phyloP scores from a whole-genome alignment of 805 yeast genomes.

The Candida boidinii region DNA sequence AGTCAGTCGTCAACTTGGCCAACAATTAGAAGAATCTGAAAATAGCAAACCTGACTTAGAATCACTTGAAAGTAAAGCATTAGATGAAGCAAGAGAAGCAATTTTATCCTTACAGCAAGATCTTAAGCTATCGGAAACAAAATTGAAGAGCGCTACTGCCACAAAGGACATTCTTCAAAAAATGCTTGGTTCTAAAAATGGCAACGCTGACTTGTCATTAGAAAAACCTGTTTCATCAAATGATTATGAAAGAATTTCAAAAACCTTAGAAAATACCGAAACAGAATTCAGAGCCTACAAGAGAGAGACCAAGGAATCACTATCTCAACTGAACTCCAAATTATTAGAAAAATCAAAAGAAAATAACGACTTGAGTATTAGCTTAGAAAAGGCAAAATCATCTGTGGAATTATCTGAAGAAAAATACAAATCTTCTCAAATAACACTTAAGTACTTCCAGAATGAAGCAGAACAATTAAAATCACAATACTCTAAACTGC shows the following conservation, averaged over 20 bases:
- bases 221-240: no score
- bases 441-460: conserved; percentile 30
- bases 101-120: conserved; percentile 55
- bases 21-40: conserved; percentile 61
- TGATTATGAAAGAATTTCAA: no score
- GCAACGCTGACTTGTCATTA: no score
- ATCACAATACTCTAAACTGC: conserved; percentile 28
- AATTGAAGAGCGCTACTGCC: conserved; percentile 43
- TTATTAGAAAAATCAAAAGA: conserved; percentile 29
- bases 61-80: conserved; percentile 37
- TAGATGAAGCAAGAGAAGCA: conserved; percentile 62
- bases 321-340: conserved; percentile 41
- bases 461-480: conserved; percentile 39
- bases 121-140: conserved; percentile 40
- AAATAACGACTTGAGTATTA: conserved; percentile 38
- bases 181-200: conserved; percentile 4
- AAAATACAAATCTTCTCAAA: conserved; percentile 33
- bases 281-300: conserved; percentile 30
- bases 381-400: conserved; percentile 47
- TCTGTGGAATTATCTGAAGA: conserved; percentile 45
- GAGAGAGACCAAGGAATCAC: conserved; percentile 32
- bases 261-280: conserved; percentile 26
- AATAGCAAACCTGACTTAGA: conserved; percentile 23
- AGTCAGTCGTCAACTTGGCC: conserved; percentile 64
- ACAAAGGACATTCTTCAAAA: conserved; percentile 60